A percentile compares a stretch with the other conserved stretches of the same genome.
Conservation (phyloP, 2,329 filamentous ascomycete genomes). For the Pseudonectria foliicola region DNA sequence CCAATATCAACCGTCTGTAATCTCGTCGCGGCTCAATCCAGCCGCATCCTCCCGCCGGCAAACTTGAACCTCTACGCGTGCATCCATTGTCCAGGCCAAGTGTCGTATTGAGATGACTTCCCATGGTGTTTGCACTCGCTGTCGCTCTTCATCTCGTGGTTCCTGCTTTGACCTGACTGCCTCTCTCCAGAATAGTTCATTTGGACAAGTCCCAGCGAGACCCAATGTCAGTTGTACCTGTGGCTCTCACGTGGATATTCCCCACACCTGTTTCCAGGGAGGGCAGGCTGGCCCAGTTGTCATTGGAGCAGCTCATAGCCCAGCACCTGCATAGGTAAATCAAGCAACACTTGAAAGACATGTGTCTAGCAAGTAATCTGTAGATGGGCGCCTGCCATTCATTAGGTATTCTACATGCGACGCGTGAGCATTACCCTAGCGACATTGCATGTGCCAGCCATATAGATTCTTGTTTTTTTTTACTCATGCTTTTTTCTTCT, state of each 20-base stretch:
- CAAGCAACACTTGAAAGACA: too few species aligned
- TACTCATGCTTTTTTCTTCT: too few species aligned
- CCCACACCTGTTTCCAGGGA: conserved; percentile 16
- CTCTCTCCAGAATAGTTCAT: background rate
- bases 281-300: conserved; percentile 19
- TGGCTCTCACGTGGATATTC: conserved; percentile 23
- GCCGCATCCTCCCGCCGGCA: conserved; percentile 9
- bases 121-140: background rate
- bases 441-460: too few species aligned
- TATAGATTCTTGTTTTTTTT: too few species aligned
- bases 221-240: conserved; percentile 20
- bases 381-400: too few species aligned
- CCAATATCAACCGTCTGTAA: conserved; percentile 10
- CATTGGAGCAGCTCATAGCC: conserved; percentile 1
- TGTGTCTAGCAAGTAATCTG: too few species aligned
- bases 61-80: background rate
- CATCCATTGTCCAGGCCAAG: background rate
- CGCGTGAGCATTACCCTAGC: too few species aligned
- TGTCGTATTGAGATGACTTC: background rate
- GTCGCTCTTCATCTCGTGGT: background rate
- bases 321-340: conserved; percentile 1
- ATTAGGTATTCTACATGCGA: too few species aligned
- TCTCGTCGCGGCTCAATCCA: conserved; percentile 1
- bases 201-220: background rate
- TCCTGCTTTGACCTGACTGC: background rate